A percentile compares a stretch with the other conserved stretches of the same genome.
Conservation (phyloP, 2,329 filamentous ascomycete genomes). For the Talaromyces islandicus region DNA sequence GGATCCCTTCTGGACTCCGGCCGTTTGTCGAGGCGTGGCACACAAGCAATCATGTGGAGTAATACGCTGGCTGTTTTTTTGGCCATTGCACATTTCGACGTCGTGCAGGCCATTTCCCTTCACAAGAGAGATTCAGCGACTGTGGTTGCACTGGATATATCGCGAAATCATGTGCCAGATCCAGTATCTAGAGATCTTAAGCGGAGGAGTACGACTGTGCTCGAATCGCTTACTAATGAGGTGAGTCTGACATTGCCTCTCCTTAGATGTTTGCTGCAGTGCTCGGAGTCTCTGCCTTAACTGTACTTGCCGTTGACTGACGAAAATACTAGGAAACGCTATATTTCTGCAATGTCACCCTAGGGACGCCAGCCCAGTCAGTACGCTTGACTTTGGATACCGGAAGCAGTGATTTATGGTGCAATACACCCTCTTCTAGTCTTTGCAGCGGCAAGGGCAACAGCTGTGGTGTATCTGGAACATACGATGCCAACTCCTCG, state of each 20-base stretch:
- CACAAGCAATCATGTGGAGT: conserved; percentile 16
- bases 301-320: not conserved
- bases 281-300: no score
- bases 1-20: not conserved
- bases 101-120: conserved; percentile 10
- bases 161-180: conserved; percentile 10
- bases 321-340: conserved; percentile 41
- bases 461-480: conserved; percentile 44
- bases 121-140: conserved; percentile 12
- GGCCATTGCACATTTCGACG: conserved; percentile 14
- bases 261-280: not conserved
- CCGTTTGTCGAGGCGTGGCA: not conserved
- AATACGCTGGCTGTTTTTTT: conserved; percentile 12
- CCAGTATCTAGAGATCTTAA: conserved; percentile 12
- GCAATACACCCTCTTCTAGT: conserved; percentile 46
- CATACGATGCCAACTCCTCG: conserved; percentile 53
- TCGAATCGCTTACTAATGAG: conserved; percentile 50
- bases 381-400: conserved; percentile 57
- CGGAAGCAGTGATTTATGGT: conserved; percentile 59
- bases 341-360: conserved; percentile 52
- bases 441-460: conserved; percentile 38
- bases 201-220: conserved; percentile 22
- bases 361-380: conserved; percentile 53
- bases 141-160: conserved; percentile 12
- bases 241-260: conserved; percentile 19